Percentiles rank a stretch among this genome's conserved stretches.
These are phyloP conservation scores for Brassica nigra DNA, from an alignment of 345 rosid genomes.

Conservation along the genomic window DNA sequence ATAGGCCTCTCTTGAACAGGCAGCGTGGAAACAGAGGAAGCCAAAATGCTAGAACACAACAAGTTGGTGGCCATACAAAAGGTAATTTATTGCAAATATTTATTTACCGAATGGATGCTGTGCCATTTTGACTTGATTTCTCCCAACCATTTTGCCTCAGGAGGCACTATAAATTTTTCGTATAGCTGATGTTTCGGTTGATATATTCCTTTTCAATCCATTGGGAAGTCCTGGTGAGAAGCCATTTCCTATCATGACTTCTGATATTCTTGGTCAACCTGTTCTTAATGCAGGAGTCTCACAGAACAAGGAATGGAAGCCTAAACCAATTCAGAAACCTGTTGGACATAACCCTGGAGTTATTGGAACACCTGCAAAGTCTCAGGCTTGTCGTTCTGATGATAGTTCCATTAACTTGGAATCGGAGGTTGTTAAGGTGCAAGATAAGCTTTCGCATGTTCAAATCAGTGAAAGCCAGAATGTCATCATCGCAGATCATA, in stretches of 20 bases:
- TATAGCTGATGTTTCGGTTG: background rate
- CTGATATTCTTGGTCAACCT: background rate
- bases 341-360: constrained; percentile 7
- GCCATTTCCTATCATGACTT: background rate
- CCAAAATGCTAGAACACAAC: constrained; percentile 8
- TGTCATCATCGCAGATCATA: constrained; percentile 16
- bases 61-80: constrained; percentile 10
- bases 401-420: background rate
- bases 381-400: constrained; percentile 4
- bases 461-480: constrained; percentile 7
- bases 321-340: background rate
- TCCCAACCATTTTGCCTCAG: background rate
- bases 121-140: background rate
- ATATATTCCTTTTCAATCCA: background rate
- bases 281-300: constrained; percentile 4
- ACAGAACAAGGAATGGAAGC: constrained; percentile 12
- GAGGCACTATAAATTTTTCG: background rate
- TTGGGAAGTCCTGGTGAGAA: background rate
- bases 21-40: constrained; percentile 17
- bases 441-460: constrained; percentile 8
- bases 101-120: background rate
- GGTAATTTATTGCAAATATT: constrained; percentile 9
- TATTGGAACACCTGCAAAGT: constrained; percentile 7
- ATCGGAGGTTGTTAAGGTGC: background rate
- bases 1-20: constrained; percentile 3